Evolutionary conservation across 2,329 filamentous ascomycete genomes (phyloP).

Genomic region (Clarireedia sp.): DNA sequence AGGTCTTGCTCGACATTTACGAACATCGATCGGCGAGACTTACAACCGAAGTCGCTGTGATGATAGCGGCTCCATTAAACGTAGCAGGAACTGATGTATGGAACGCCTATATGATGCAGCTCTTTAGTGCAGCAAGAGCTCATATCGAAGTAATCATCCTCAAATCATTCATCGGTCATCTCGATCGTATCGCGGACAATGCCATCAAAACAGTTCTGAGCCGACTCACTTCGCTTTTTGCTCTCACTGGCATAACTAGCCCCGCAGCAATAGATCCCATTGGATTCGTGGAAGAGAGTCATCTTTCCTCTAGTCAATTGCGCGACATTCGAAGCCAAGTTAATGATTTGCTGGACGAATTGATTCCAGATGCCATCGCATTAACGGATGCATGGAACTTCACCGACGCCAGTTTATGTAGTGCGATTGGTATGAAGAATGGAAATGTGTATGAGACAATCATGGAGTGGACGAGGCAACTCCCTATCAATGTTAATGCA

Average conservation of each 20-base stretch:
- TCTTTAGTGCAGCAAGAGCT: neutral
- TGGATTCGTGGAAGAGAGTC: neutral
- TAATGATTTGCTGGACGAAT: conserved; percentile 13
- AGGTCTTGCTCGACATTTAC: neutral
- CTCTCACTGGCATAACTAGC: conserved; percentile 17
- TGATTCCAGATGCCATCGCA: conserved; percentile 22
- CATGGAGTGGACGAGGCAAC: conserved; percentile 14
- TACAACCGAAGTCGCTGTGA: neutral
- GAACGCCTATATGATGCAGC: neutral
- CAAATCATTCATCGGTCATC: neutral
- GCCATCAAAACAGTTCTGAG: neutral
- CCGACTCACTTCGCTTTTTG: conserved; percentile 17
- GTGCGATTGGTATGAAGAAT: conserved; percentile 18
- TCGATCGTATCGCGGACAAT: neutral
- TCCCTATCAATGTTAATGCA: neutral
- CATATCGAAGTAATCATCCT: neutral
- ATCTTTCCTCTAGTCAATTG: neutral
- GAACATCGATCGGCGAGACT: neutral
- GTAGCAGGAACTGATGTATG: neutral
- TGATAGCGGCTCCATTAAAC: neutral
- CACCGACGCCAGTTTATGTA: conserved; percentile 19
- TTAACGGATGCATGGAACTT: conserved; percentile 24
- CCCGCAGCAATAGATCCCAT: conserved; percentile 6
- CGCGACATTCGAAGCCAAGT: conserved; percentile 6
- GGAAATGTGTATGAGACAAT: conserved; percentile 20